phyloP scores from a whole-genome alignment of 1,139 yeast genomes.

The Geotrichum restrictum region DNA sequence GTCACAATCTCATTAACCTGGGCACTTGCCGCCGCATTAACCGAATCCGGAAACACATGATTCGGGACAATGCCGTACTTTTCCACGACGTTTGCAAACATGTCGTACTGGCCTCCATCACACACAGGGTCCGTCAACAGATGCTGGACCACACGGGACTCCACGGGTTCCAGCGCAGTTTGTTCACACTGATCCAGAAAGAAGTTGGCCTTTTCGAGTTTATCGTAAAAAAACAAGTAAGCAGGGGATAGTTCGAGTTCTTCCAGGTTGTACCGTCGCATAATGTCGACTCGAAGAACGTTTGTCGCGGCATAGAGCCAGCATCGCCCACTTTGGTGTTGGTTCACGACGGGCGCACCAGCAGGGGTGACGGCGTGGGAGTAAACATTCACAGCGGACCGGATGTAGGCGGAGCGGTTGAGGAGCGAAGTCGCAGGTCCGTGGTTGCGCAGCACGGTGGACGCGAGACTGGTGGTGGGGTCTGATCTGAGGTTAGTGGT shows the following conservation, averaged over 20 bases:
- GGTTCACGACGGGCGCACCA: constrained; percentile 71
- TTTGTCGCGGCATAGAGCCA: constrained; percentile 86
- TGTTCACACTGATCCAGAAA: constrained; percentile 75
- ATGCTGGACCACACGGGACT: constrained; percentile 62
- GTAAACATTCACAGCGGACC: constrained; percentile 46
- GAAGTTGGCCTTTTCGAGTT: constrained; percentile 69
- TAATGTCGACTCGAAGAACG: constrained; percentile 59
- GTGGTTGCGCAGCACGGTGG: constrained; percentile 36
- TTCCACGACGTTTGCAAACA: constrained; percentile 67
- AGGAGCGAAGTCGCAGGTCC: constrained; percentile 39
- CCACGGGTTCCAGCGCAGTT: constrained; percentile 52
- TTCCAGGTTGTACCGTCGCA: constrained; percentile 58
- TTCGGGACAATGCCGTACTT: constrained; percentile 79
- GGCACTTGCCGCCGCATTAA: constrained; percentile 56
- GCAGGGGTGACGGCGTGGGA: constrained; percentile 57
- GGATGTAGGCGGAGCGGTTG: constrained; percentile 46
- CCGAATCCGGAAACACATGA: constrained; percentile 65
- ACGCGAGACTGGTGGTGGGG: constrained; percentile 32
- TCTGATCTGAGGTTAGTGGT: constrained; percentile 29
- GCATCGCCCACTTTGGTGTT: constrained; percentile 72
- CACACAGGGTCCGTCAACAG: constrained; percentile 59
- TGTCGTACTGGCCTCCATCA: constrained; percentile 86
- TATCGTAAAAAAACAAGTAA: constrained; percentile 68
- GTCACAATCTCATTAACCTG: constrained; percentile 59
- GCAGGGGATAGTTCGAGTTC: constrained; percentile 73